Conservation (phyloP, 139 green algal genomes). For the Tetratostichococcus sp. region DNA sequence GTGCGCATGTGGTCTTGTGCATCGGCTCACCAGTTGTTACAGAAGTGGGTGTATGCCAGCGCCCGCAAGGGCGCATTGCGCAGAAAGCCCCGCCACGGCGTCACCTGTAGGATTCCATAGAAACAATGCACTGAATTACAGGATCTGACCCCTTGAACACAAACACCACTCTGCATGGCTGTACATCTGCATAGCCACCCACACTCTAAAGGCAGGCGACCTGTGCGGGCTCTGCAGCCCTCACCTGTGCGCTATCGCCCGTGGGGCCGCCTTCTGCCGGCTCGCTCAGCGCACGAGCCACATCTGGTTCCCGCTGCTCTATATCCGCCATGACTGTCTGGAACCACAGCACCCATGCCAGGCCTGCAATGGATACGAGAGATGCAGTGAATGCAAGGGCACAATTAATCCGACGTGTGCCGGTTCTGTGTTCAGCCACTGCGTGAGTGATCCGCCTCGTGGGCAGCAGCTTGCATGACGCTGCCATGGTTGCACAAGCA, state of each 20-base stretch:
- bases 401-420: too few relatives aligned
- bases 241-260: neutral
- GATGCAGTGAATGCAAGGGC: too few relatives aligned
- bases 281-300: constrained; percentile 21
- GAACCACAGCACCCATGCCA: constrained; percentile 76
- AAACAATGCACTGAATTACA: constrained; percentile 10
- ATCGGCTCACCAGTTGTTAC: constrained; percentile 88
- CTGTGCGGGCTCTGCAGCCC: too few relatives aligned
- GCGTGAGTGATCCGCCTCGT: too few relatives aligned
- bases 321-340: constrained; percentile 46
- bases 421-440: too few relatives aligned
- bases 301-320: constrained; percentile 29
- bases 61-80: constrained; percentile 60
- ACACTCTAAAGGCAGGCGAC: too few relatives aligned
- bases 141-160: too few relatives aligned
- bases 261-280: neutral
- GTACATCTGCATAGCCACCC: neutral
- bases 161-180: too few relatives aligned
- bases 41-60: constrained; percentile 92
- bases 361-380: constrained; percentile 24
- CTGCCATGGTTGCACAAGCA: too few relatives aligned
- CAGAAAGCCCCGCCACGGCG: constrained; percentile 89
- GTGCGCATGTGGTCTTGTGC: neutral
- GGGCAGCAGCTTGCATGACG: too few relatives aligned
- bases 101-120: neutral